A percentile compares a stretch with the other conserved stretches of the same genome.
These are phyloP conservation scores for Biscutella auriculata DNA, from an alignment of 441 rosid species.

Conservation along the genomic window DNA sequence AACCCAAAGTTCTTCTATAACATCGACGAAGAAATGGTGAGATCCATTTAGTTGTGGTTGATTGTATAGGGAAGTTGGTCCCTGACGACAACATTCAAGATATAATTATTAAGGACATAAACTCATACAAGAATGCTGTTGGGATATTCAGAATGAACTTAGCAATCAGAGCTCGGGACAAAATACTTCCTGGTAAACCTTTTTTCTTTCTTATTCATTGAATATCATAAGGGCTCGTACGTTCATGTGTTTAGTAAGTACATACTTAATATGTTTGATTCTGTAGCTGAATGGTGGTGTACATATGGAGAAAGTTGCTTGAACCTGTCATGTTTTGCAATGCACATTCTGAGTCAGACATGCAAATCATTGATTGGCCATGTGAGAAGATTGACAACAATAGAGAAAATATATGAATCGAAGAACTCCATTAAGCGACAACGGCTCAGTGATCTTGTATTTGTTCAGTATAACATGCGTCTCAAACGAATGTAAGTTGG, in stretches of 20 bases:
- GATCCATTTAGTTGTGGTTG: conserved; percentile 59
- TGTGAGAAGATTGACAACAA: conserved; percentile 25
- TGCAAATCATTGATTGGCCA: conserved; percentile 42
- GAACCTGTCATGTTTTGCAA: conserved; percentile 67
- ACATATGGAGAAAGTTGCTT: conserved; percentile 88
- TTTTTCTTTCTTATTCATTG: too few species aligned
- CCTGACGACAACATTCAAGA: conserved; percentile 63
- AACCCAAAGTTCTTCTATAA: conserved; percentile 84
- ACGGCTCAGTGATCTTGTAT: conserved; percentile 44
- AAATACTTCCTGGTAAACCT: conserved; percentile 52
- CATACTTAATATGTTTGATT: neutral
- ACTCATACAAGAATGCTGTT: conserved; percentile 54
- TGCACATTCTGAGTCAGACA: conserved; percentile 70
- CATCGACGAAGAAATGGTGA: conserved; percentile 51
- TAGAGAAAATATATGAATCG: conserved; percentile 38
- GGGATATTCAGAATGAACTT: conserved; percentile 87
- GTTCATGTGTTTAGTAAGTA: too few species aligned
- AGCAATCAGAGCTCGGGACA: conserved; percentile 76
- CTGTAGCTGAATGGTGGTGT: conserved; percentile 91
- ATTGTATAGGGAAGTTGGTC: conserved; percentile 76
- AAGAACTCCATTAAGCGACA: conserved; percentile 51
- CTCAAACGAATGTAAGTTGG: conserved; percentile 39
- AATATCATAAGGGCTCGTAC: too few species aligned
- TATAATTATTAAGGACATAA: conserved; percentile 58
- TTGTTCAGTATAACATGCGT: conserved; percentile 51